Conservation (phyloP, 164 flowering plant species). For the Dillenia suffruticosa region DNA sequence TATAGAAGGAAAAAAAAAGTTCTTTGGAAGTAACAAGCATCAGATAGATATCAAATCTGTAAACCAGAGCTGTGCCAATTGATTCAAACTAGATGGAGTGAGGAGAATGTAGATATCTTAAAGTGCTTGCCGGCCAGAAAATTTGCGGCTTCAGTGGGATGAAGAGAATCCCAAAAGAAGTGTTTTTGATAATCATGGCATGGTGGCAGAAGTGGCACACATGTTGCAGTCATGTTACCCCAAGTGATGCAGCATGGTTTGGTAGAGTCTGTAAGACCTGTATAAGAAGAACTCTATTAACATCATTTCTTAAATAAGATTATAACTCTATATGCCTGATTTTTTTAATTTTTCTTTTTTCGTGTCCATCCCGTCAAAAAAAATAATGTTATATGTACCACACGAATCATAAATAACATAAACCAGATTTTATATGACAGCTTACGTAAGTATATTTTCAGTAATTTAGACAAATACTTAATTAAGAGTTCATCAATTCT, state of each 20-base stretch:
- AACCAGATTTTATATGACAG: too few relatives aligned
- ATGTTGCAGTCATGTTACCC: conserved; percentile 27
- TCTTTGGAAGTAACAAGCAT: background rate
- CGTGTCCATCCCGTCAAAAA: conserved; percentile 18
- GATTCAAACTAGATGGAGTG: conserved; percentile 22
- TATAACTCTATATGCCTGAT: background rate
- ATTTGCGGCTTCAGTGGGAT: conserved; percentile 33
- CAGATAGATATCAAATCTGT: conserved; percentile 4
- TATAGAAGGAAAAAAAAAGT: too few relatives aligned
- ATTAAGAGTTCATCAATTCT: too few relatives aligned
- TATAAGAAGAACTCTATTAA: background rate
- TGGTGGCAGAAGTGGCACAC: conserved; percentile 31
- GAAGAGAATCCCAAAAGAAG: conserved; percentile 49
- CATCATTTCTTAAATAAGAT: too few relatives aligned
- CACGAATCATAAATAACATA: too few relatives aligned
- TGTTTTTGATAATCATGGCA: conserved; percentile 20
- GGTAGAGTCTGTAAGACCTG: conserved; percentile 32
- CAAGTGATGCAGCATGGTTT: conserved; percentile 42
- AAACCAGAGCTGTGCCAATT: background rate
- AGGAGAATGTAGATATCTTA: conserved; percentile 24
- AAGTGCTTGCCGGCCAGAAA: conserved; percentile 25
- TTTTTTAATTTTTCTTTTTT: background rate
- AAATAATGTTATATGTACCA: background rate
- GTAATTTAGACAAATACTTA: too few relatives aligned
- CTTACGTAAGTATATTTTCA: too few relatives aligned